Conservation (phyloP, 768 basidiomycete species). For the Royoungia palumana region DNA sequence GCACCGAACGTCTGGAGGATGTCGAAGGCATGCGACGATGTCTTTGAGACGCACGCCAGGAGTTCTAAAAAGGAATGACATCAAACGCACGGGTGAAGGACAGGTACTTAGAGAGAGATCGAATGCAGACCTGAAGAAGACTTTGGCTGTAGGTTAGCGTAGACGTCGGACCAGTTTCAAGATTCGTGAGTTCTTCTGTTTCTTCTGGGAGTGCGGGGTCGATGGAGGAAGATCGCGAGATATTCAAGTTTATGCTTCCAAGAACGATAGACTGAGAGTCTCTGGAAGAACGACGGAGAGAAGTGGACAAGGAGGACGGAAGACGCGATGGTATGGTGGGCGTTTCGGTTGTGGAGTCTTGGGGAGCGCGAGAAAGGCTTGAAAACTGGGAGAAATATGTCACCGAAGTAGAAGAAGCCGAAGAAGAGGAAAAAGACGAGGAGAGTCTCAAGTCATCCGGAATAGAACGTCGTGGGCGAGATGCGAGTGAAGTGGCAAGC, state of each 20-base stretch:
- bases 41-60: conserved; percentile 14
- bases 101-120: neutral
- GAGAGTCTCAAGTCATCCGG: conserved; percentile 12
- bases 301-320: conserved; percentile 16
- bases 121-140: conserved; percentile 26
- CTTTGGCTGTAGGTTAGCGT: conserved; percentile 28
- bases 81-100: neutral
- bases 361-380: conserved; percentile 5
- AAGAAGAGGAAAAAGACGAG: conserved; percentile 18
- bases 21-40: conserved; percentile 23
- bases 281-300: conserved; percentile 23
- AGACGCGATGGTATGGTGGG: conserved; percentile 14
- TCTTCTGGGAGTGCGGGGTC: conserved; percentile 15
- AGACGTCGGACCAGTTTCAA: conserved; percentile 4
- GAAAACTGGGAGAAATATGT: conserved; percentile 15
- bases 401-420: conserved; percentile 21
- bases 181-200: conserved; percentile 5
- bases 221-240: conserved; percentile 20
- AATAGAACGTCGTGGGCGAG: conserved; percentile 21
- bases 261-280: conserved; percentile 24
- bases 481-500: conserved; percentile 21
- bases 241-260: conserved; percentile 24
- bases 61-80: conserved; percentile 16
- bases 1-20: conserved; percentile 16
- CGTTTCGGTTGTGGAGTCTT: conserved; percentile 13